A percentile compares a stretch with the other conserved stretches of the same genome.
These are phyloP conservation scores for Glycine latifolia DNA, from an alignment of 306 rosid species.

Conservation along the genomic window DNA sequence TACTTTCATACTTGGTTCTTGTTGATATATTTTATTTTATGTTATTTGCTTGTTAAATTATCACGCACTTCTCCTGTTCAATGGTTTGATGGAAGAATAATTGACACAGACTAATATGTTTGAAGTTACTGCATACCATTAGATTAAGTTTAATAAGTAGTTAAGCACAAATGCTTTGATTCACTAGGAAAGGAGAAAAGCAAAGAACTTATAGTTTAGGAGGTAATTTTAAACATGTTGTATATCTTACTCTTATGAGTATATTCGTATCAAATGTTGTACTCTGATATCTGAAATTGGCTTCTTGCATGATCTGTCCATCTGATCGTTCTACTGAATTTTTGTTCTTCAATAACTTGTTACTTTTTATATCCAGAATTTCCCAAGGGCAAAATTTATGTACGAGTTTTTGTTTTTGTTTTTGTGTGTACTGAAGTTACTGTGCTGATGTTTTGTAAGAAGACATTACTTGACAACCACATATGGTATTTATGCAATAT, in stretches of 20 bases:
- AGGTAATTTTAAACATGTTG: background rate
- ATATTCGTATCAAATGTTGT: background rate
- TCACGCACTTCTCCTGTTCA: constrained; percentile 17
- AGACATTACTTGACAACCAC: constrained; percentile 19
- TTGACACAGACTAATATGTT: background rate
- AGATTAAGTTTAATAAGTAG: background rate
- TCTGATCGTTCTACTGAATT: constrained; percentile 19
- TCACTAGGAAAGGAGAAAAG: background rate
- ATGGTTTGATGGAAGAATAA: constrained; percentile 8
- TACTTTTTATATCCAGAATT: constrained; percentile 20
- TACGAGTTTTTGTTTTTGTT: background rate
- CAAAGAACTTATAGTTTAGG: background rate
- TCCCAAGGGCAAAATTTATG: background rate
- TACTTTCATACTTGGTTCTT: constrained; percentile 9
- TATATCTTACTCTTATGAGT: background rate
- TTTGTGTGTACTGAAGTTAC: background rate
- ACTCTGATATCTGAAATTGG: constrained; percentile 17
- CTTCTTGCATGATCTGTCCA: constrained; percentile 28
- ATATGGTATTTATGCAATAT: background rate
- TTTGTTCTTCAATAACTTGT: background rate
- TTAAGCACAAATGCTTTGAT: background rate
- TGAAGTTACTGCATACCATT: background rate
- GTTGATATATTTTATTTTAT: background rate
- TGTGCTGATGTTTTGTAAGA: background rate
- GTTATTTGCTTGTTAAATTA: background rate